Base-by-base conservation (phyloP, 768 basidiomycete species). In the Pisolithus tinctorius region DNA sequence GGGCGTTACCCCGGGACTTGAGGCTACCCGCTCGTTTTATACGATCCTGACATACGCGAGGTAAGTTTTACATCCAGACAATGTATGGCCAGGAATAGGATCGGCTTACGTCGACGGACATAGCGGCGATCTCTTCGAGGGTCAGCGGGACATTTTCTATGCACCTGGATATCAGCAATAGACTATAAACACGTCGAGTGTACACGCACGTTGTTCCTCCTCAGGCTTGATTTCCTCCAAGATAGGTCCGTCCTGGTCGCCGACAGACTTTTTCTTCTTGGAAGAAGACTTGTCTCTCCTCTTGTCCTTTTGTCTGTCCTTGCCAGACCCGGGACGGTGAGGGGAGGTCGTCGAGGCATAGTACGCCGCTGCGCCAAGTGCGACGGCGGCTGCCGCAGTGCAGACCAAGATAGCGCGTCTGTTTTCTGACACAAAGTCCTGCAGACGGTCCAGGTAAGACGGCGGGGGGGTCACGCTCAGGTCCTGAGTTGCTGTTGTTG, bases 391-490 rank as follows among this genome's bases (percentile, higher is more conserved):
- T 0, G 83, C 85, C 0, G 84, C 86, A 2, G 87, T 76, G 4
- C 87, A 81, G 57, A 93, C 71, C 39, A 88, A 63, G 20, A 92
- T 66, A n/a, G 78, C 81, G 52, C 82, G 81, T 73, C 82, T 89
- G 72, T 95, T 81, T 59, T 93, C 88, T 0, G 80, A 73, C 56
- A 91, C 75, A 60, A 88, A 85, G 60, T 72, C 68, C 41, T 84
- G 81, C 11, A 85, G 71, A 61, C 86, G 84, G 58, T 86, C 83
- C 50, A 83, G 59, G 64, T 82, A 63, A 30, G 60, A 59, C 16
- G 52, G 59, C 59, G 57, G 46, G 47, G 43, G 6, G 43, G 16
- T 29, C 43, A 25, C 10, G 43, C 14, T 25, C 26, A 44, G 43
- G 43, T 25, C 43, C 16, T 25, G 43, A 20, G 20, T 20, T 20